A percentile compares a stretch with the other conserved stretches of the same genome.
Conservation (phyloP, 345 rosid genomes). For the Aquilaria sinensis region DNA sequence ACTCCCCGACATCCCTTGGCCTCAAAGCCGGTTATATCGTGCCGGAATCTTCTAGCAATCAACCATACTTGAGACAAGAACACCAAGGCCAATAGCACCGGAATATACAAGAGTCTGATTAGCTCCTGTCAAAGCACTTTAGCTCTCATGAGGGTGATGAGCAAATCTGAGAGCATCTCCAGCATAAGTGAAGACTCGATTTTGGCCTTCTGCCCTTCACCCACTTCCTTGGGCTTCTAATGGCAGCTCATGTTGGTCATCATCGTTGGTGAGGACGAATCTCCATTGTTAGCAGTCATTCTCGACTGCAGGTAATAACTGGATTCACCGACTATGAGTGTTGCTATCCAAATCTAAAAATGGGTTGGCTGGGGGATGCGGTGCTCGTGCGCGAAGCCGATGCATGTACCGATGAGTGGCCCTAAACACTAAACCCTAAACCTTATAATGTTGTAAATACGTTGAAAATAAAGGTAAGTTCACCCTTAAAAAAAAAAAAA, state of each 20-base stretch:
- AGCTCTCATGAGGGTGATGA: constrained; percentile 64
- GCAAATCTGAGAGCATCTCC: constrained; percentile 49
- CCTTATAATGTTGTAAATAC: no score
- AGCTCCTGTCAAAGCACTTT: constrained; percentile 56
- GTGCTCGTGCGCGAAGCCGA: no score
- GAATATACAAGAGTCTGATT: constrained; percentile 58
- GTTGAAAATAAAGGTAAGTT: no score
- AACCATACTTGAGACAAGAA: constrained; percentile 59
- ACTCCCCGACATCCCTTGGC: no score
- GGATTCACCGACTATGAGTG: no score
- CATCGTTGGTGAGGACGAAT: constrained; percentile 14
- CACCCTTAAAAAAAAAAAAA: no score
- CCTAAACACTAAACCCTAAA: no score
- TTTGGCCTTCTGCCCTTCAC: constrained; percentile 67
- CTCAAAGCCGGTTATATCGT: no score
- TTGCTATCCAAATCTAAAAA: no score
- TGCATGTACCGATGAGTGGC: no score
- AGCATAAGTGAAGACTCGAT: constrained; percentile 47
- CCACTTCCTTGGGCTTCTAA: constrained; percentile 22
- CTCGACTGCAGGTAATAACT: constrained; percentile 31
- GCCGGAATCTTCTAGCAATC: constrained; percentile 47
- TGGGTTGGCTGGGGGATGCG: no score
- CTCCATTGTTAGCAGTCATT: constrained; percentile 48
- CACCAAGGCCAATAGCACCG: constrained; percentile 23
- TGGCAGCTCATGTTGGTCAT: constrained; percentile 8